Percentiles rank a stretch among this genome's conserved stretches.
Evolutionary conservation across 768 basidiomycete species (phyloP).

Genomic region (Suillus subluteus): DNA sequence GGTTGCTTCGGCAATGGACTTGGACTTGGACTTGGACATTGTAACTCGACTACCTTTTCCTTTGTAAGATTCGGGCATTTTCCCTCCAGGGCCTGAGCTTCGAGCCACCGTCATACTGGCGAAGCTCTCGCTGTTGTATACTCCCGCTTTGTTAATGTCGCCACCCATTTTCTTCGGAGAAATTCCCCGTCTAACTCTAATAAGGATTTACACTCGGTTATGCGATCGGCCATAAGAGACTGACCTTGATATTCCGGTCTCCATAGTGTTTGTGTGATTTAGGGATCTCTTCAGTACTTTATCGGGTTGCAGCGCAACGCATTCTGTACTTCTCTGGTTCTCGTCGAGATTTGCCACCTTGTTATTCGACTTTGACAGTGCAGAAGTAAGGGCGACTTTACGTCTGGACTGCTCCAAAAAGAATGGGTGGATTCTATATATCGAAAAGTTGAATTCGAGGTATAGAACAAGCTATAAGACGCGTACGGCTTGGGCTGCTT

Average conservation of each 20-base stretch:
- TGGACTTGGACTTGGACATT: constrained; percentile 14
- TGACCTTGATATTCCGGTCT: constrained; percentile 2
- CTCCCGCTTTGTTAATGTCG: neutral
- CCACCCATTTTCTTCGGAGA: neutral
- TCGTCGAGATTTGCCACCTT: neutral
- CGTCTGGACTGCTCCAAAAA: constrained; percentile 14
- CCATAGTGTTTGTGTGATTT: neutral
- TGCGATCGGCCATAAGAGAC: neutral
- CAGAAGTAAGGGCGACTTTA: constrained; percentile 1
- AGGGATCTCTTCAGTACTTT: neutral
- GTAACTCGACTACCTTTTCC: constrained; percentile 10
- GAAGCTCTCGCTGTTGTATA: neutral
- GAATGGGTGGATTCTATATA: constrained; percentile 25
- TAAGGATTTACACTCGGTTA: neutral
- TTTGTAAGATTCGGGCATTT: neutral
- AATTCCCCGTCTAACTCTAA: neutral
- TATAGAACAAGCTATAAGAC: constrained; percentile 1
- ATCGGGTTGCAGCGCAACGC: neutral
- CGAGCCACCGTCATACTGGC: neutral
- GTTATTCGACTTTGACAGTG: neutral
- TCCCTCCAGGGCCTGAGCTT: neutral
- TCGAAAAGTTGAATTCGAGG: constrained; percentile 12
- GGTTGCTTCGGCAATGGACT: constrained; percentile 10
- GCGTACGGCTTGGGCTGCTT: constrained; percentile 15
- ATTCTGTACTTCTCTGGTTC: neutral